Evolutionary conservation across 2,329 filamentous ascomycete genomes (phyloP), one percentile per base, ranked within the genome.

Genomic region (Neopestalotiopsis sp.): DNA sequence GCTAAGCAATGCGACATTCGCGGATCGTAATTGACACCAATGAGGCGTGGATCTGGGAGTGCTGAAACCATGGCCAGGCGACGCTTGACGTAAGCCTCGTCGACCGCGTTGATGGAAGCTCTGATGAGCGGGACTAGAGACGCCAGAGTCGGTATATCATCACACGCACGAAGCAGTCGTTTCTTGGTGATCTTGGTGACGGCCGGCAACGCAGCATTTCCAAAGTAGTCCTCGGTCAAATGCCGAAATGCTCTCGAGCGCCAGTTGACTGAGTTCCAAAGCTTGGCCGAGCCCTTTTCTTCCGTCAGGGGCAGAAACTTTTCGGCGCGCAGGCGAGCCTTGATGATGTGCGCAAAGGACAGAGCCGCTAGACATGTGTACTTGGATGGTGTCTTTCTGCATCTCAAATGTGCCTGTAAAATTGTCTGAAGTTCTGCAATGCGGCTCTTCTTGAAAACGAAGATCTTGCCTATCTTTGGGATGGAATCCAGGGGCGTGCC

Each of bases 261-360:
- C 82, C 82, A 84, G 71, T 83, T 83, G 4, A 82, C 81, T 65
- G 82, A 82, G 56, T 82, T 81, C 72, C 81, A 78, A 58, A 84
- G 69, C 63, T 74, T 74, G 4, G 78, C 74, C 1, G 32, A 45
- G 61, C 68, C 57, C 28, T 14, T 42, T 10, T 34, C 59, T 6
- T 68, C 58, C 40, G 58, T 30, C 30, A 72, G 71, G 2, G 72
- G 72, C 20, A 77, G 62, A 65, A 72, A 71, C 13, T 69, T 72
- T 42, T 78, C 77, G 3, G 71, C 69, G 4, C 68, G 56, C 28
- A 76, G 71, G 13, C 82, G 79, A 2, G 79, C 76, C n/a, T 73
- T 75, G 14, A 79, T 78, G 58, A 81, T 76, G 70, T 82, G 81
- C 3, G 79, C 78, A 78, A 83, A 84, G 0, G 80, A 77, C 12